phyloP scores from a whole-genome alignment of 2,329 filamentous ascomycete genomes.

The Daldinia eschscholtzii region DNA sequence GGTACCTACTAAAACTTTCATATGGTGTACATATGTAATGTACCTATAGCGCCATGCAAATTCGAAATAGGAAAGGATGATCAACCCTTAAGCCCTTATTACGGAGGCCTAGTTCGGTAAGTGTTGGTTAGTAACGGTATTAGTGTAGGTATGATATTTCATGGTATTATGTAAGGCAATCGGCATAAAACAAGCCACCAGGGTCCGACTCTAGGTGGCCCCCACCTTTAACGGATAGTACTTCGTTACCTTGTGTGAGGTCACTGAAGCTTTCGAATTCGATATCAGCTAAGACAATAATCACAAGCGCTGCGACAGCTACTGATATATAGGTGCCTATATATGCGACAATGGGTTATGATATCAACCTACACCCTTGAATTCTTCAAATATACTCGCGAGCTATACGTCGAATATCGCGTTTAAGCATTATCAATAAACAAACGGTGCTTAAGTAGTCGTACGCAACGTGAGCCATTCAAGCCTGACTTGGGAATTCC shows the following conservation, averaged over 20 bases:
- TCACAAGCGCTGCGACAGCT: slow-evolving; percentile 8
- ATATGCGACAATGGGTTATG: slow-evolving; percentile 16
- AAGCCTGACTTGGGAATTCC: slow-evolving; percentile 5
- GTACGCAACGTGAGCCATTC: slow-evolving; percentile 11
- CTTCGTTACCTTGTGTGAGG: slow-evolving; percentile 26
- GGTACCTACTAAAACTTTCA: neutral
- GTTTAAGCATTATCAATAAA: neutral
- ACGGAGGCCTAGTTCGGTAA: neutral
- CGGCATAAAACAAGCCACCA: slow-evolving; percentile 18
- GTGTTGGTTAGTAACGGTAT: slow-evolving; percentile 5
- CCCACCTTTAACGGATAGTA: slow-evolving; percentile 20
- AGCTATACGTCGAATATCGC: neutral
- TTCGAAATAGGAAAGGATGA: slow-evolving; percentile 9
- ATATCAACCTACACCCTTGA: neutral
- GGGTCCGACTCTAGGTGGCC: slow-evolving; percentile 18
- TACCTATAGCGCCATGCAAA: slow-evolving; percentile 6
- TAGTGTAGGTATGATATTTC: neutral
- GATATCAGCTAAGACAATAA: slow-evolving; percentile 20
- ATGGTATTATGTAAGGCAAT: slow-evolving; percentile 6
- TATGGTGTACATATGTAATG: slow-evolving; percentile 12
- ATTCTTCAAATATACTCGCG: neutral
- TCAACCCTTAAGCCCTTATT: neutral
- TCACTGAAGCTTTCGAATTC: slow-evolving; percentile 36
- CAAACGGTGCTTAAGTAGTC: neutral
- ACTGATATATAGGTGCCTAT: slow-evolving; percentile 11